Base-by-base conservation (phyloP, 495 filamentous ascomycete genomes). In the Oleoguttula mirabilis region DNA sequence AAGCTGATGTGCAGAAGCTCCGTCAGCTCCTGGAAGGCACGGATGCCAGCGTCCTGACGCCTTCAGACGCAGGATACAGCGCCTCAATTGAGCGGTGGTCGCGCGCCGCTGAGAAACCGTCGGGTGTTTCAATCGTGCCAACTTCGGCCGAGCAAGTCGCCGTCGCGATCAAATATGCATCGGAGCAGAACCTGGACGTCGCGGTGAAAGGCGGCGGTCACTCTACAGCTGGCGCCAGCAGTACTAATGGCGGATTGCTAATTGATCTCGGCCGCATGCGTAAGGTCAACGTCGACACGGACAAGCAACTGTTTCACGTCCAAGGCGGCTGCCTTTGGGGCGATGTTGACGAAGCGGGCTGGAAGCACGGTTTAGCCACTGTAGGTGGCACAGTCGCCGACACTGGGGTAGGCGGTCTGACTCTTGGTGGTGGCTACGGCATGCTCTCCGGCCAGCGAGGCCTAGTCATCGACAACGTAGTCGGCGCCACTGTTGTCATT, bases 381-480 rank as follows among this genome's bases (percentile, higher is more conserved):
- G 74, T 78, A 3, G 75, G 73, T 3, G 75, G 75, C 4, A 77
- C 72, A 0, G 72, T 76, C 14, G 73, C 73, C 48, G 66, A 73
- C 42, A 73, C 69, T 17, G 74, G 76, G 21, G 66, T 78, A 17
- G 73, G 72, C 2, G 75, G 76, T 4, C 52, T 76, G 20, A 75
- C 71, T 0, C 58, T 79, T 1, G 72, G 73, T 4, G 73, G 73
- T 0, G 73, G 75, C 3, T 70, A 73, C 48, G 73, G 73, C 19
- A 68, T 63, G 57, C 57, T 77, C 7, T 62, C 59, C 33, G 66
- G 66, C 1, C 44, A 58, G 21, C 57, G 73, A 43, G 74, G 73
- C 10, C 60, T 74, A 10, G 63, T 61, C 0, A 66, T 73, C 44
- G 73, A 76, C 57, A 69, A 67, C 45, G 61, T 76, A 0, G 47